Evolutionary conservation across 2,329 filamentous ascomycete species (phyloP).

Genomic region (Verticillium nonalfalfae): DNA sequence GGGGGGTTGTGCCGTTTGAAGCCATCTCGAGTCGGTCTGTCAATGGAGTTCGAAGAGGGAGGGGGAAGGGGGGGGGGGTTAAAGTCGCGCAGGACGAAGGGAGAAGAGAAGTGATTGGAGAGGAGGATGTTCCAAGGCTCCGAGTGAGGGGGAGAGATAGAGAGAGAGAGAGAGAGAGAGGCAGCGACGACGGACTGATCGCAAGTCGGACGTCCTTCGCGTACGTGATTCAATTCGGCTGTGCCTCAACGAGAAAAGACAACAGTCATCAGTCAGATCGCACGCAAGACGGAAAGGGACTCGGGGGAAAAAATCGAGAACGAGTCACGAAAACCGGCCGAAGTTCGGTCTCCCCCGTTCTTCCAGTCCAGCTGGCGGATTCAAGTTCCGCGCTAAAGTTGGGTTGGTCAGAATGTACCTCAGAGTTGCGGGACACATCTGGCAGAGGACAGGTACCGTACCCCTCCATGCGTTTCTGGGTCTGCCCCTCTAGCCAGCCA

Average conservation of each 20-base stretch:
- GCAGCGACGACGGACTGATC: not conserved
- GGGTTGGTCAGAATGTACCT: not conserved
- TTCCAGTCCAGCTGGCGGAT: not conserved
- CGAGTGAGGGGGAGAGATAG: not conserved
- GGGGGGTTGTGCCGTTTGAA: slow-evolving; percentile 25
- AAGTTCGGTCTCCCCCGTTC: not conserved
- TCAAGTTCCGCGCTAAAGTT: not conserved
- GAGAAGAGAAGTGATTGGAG: too few relatives aligned
- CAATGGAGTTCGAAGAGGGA: too few relatives aligned
- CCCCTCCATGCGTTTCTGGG: not conserved
- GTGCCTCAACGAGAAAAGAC: not conserved
- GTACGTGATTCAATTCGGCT: not conserved
- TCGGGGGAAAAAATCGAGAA: not conserved
- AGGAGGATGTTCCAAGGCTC: too few relatives aligned
- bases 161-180: not conserved
- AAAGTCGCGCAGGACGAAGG: slow-evolving; percentile 1
- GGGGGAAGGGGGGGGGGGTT: not conserved
- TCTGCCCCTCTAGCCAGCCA: not conserved
- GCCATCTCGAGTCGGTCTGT: slow-evolving; percentile 26
- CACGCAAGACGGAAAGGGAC: not conserved
- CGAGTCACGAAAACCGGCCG: slow-evolving; percentile 3
- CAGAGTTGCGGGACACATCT: not conserved
- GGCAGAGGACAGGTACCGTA: not conserved
- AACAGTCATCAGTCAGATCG: not conserved
- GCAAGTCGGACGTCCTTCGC: not conserved